A percentile compares a stretch with the other conserved stretches of the same genome.
Evolutionary conservation across 225 moss, liverwort and hornwort species (phyloP).

Genomic region (Anthoceros angustus): DNA sequence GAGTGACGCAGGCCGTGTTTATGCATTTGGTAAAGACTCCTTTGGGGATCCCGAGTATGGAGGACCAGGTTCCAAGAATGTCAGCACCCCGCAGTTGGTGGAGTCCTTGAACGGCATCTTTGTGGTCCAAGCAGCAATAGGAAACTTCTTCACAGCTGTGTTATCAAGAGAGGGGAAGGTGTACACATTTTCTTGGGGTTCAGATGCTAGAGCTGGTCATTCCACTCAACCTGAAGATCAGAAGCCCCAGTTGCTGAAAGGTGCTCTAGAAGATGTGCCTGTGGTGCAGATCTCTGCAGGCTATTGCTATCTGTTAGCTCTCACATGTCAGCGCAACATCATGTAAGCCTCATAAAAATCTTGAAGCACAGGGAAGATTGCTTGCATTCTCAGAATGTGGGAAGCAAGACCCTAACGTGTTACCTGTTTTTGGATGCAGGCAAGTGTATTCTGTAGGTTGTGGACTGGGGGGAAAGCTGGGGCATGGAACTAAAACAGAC

Average conservation of each 20-base stretch:
- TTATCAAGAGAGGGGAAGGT: conserved; percentile 10
- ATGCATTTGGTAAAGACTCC: conserved; percentile 8
- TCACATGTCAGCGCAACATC: conserved; percentile 5
- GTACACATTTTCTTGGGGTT: conserved; percentile 10
- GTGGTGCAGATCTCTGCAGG: conserved; percentile 11
- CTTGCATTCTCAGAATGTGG: not conserved
- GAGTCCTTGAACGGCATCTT: conserved; percentile 10
- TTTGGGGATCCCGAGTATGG: conserved; percentile 11
- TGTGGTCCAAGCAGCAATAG: conserved; percentile 11
- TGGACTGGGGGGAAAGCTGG: conserved; percentile 10
- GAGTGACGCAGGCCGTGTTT: conserved; percentile 7
- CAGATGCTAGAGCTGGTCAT: conserved; percentile 7
- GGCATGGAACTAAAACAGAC: conserved; percentile 10
- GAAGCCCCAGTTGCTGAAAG: conserved; percentile 10
- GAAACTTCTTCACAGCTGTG: conserved; percentile 12
- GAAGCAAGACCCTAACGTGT: not conserved
- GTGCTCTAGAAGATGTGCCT: conserved; percentile 10
- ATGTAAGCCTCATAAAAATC: not conserved
- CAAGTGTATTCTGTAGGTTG: conserved; percentile 9
- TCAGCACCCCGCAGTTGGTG: conserved; percentile 10
- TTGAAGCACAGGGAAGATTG: not conserved
- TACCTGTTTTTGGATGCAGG: not conserved
- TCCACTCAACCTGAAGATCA: conserved; percentile 8
- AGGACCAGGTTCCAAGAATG: conserved; percentile 6
- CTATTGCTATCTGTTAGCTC: conserved; percentile 11